Conservation (phyloP, 345 rosid species). For the Citrus glauca region DNA sequence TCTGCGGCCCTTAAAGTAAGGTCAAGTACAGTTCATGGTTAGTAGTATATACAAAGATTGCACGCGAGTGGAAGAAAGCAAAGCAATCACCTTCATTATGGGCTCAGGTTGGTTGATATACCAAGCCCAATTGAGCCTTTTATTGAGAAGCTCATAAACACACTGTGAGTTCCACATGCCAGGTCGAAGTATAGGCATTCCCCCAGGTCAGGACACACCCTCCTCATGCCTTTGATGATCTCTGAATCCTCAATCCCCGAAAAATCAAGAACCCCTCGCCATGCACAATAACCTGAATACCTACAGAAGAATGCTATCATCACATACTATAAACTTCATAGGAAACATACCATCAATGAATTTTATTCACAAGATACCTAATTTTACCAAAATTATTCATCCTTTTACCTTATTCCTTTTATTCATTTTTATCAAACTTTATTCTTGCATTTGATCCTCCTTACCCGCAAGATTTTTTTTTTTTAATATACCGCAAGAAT, state of each 20-base stretch:
- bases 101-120: conserved; percentile 73
- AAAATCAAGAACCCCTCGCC: conserved; percentile 80
- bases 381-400: no score
- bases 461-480: no score
- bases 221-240: conserved; percentile 36
- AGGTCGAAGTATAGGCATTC: conserved; percentile 68
- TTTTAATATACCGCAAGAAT: no score
- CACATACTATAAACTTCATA: not conserved
- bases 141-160: conserved; percentile 55
- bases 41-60: not conserved
- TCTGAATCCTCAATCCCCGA: conserved; percentile 49
- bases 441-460: no score
- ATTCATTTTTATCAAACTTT: no score
- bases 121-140: conserved; percentile 77
- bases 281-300: conserved; percentile 82
- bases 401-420: no score
- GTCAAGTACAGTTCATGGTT: not conserved
- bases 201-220: conserved; percentile 60
- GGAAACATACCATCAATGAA: not conserved
- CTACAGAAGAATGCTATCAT: conserved; percentile 26
- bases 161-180: conserved; percentile 41
- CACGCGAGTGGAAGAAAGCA: not conserved
- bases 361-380: not conserved
- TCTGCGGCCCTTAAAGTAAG: not conserved
- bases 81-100: conserved; percentile 43